Percentiles rank a stretch among this genome's conserved stretches.
phyloP scores from a whole-genome alignment of 306 rosid species.

The Casuarina equisetifolia region DNA sequence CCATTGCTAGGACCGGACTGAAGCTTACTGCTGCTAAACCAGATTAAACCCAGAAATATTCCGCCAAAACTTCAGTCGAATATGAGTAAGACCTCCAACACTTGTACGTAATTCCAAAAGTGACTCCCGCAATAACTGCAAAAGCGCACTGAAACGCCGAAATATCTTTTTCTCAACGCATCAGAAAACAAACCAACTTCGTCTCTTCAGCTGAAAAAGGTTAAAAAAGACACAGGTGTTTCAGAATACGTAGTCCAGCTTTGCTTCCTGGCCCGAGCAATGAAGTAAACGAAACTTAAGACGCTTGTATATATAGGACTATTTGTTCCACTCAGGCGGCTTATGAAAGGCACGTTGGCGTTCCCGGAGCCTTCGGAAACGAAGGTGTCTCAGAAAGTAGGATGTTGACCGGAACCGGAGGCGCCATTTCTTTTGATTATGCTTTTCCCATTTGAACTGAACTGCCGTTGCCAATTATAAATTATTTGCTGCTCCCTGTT shows the following conservation, averaged over 20 bases:
- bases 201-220: background rate
- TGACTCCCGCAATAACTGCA: background rate
- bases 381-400: too few relatives aligned
- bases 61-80: background rate
- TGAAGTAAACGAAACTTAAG: background rate
- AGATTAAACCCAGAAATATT: conserved; percentile 4
- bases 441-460: too few relatives aligned
- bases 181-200: background rate
- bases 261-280: background rate
- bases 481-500: too few relatives aligned
- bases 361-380: background rate
- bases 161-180: background rate
- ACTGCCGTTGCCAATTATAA: too few relatives aligned
- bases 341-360: background rate
- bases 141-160: background rate
- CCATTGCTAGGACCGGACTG: background rate
- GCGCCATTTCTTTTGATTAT: too few relatives aligned
- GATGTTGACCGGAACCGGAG: too few relatives aligned
- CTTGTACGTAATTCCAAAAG: background rate
- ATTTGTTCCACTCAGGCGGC: background rate
- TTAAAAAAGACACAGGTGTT: background rate
- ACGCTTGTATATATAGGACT: background rate
- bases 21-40: background rate
- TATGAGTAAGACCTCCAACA: background rate
- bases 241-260: background rate